Evolutionary conservation across 176 grass and related monocot genomes (phyloP).

Genomic region (Alloteropsis semialata): DNA sequence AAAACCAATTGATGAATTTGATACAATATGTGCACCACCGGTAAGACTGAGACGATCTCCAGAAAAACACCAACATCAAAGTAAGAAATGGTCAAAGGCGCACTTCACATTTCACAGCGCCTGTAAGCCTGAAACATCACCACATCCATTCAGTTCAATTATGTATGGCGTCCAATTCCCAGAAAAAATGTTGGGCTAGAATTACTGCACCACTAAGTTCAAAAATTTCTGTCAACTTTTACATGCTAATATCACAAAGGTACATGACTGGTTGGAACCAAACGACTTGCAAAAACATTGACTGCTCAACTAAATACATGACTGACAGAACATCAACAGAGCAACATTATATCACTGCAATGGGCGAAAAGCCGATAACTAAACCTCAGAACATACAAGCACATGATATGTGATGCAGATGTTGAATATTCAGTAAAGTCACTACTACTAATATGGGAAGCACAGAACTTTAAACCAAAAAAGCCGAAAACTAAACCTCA

Average conservation of each 20-base stretch:
- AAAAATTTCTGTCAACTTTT: neutral
- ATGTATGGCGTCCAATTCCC: neutral
- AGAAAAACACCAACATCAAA: neutral
- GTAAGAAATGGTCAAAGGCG: neutral
- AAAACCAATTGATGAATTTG: neutral
- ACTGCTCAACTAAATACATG: slow-evolving; percentile 1
- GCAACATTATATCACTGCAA: neutral
- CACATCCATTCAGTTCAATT: neutral
- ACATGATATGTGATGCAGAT: neutral
- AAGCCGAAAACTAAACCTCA: neutral
- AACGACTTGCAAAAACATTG: neutral
- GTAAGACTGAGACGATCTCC: neutral
- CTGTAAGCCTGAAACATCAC: neutral
- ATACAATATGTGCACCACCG: neutral
- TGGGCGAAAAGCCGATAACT: neutral
- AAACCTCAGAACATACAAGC: neutral
- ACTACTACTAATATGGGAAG: no score
- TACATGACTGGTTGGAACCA: neutral
- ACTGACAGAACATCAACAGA: neutral
- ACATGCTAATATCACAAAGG: neutral
- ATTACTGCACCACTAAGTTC: neutral
- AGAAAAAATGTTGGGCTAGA: neutral
- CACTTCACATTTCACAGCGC: neutral
- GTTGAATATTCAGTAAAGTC: neutral
- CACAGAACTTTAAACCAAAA: no score